These are phyloP conservation scores for Arctostaphylos glauca DNA, from an alignment of 148 eudicot species.

Conservation along the genomic window DNA sequence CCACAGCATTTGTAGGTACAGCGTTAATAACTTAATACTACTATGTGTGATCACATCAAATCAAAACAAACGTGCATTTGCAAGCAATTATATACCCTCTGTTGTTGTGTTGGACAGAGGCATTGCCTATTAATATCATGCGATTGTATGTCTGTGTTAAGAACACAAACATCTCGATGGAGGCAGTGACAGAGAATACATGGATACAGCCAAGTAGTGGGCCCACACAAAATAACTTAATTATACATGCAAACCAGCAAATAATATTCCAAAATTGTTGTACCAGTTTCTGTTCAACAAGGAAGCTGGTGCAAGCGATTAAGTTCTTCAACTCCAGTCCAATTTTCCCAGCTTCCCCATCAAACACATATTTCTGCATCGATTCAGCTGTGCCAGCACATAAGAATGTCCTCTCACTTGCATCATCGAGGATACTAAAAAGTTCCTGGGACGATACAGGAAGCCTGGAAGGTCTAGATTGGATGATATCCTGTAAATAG, in stretches of 20 bases:
- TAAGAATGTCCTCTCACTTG: slow-evolving; percentile 93
- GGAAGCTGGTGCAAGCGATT: slow-evolving; percentile 82
- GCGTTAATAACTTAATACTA: background rate
- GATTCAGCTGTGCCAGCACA: slow-evolving; percentile 87
- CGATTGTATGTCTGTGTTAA: background rate
- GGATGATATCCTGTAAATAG: slow-evolving; percentile 73
- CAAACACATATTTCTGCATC: slow-evolving; percentile 74
- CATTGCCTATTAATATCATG: background rate
- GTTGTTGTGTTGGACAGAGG: background rate
- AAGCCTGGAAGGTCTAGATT: slow-evolving; percentile 59
- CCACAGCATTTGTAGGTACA: background rate
- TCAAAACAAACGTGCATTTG: background rate
- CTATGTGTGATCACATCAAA: background rate
- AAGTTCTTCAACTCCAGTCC: slow-evolving; percentile 83
- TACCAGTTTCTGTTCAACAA: slow-evolving; percentile 94
- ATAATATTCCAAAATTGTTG: background rate
- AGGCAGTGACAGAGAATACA: background rate
- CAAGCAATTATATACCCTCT: background rate
- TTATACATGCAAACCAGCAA: background rate
- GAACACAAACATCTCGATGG: background rate
- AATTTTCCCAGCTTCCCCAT: slow-evolving; percentile 77
- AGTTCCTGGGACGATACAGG: slow-evolving; percentile 68
- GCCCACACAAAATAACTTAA: background rate
- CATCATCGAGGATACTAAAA: slow-evolving; percentile 78
- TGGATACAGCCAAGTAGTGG: background rate